Evolutionary conservation across 139 green algal genomes (phyloP), one percentile per base, ranked within the genome.

Genomic region (Eudorina sp.): DNA sequence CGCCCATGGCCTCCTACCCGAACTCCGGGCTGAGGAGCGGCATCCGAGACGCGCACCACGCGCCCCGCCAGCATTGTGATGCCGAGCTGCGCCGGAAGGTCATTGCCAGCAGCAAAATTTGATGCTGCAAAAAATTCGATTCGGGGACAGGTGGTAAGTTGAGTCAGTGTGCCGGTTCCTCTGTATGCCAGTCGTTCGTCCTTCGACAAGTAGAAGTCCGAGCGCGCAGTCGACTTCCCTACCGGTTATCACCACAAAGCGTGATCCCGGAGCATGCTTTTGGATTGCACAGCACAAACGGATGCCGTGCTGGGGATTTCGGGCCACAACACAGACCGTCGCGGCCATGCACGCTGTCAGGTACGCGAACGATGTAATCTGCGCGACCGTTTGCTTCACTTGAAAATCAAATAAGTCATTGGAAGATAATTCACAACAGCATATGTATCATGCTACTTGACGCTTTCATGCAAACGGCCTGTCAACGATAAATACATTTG

Each of bases 1-100:
- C n/a, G n/a, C n/a, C n/a, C n/a, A n/a, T n/a, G n/a, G n/a, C n/a
- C n/a, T n/a, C n/a, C n/a, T 48, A 79, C 70, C 70, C 34, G 70
- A 34, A 53, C 70, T 9, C 70, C 70, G 1, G 34, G 6, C 1
- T 40, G 70, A 34, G 70, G 70, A 16, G 70, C 70, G 7, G 70
- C 70, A 53, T 79, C 70, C 25, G 70, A 14, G 6, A 79, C 55
- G 41, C 70, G 70, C 70, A 79, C 40, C 19, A 79, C 70, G 25
- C 70, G 70, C 13, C 70, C 70, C 7, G 31, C 66, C 38, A 75
- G 34, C 2, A 75, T 40, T 34, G 62, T 72, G n/a, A 72, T 72
- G 62, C 23, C 21, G 13, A 11, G 27, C 36, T 72, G 27, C 62
- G 38, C 13, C n/a, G n/a, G n/a, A n/a, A n/a, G n/a, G 62, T 3